Base-by-base conservation (phyloP, 1,139 yeast species). In the Yamadazyma dendronema region DNA sequence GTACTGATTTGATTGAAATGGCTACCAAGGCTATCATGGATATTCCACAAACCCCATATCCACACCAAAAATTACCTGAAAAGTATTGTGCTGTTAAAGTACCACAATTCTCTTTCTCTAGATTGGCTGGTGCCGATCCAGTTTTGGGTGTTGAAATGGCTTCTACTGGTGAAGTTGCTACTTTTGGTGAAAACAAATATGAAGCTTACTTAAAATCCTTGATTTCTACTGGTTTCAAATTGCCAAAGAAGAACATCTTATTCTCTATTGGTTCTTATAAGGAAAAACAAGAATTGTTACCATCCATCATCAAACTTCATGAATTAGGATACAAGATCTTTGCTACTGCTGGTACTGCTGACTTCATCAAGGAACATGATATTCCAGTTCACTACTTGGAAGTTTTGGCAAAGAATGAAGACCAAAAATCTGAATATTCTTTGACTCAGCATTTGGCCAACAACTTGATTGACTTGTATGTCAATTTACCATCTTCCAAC, bases 141-240 rank as follows among this genome's bases (percentile, higher is more conserved):
- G 89, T 92, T 44, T 75, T 92, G 52, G 98, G 98, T 67, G 98
- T 92, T 51, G 98, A 92, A 68, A 92, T 92, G 98, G 97, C 98
- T 27, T 90, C 97, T 19, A 92, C 98, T 46, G 98, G 98, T 77
- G 98, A 92, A 68, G 98, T 92, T 56, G 99, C 99, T 37, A 81
- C 95, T 48, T 90, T 94, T 61, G 99, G 98, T 57, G 88, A 76
- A 59, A 84, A 92, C 75, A 90, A 92, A 67, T 89, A 89, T 57
- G 98, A 94, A 69, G 98, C 98, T 23, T 94, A 94, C 70, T 70
- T 94, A 67, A 92, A 94, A 70, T 85, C 97, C 28, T 77, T 92
- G 62, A 74, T 92, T 44, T 89, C 98, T 13, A 88, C 97, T 44
- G 98, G 98, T 24, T 89, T 94, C 80, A 82, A 81, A 57, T 72